phyloP scores from a whole-genome alignment of 2,329 filamentous ascomycete genomes.

The Claviceps sorghi region DNA sequence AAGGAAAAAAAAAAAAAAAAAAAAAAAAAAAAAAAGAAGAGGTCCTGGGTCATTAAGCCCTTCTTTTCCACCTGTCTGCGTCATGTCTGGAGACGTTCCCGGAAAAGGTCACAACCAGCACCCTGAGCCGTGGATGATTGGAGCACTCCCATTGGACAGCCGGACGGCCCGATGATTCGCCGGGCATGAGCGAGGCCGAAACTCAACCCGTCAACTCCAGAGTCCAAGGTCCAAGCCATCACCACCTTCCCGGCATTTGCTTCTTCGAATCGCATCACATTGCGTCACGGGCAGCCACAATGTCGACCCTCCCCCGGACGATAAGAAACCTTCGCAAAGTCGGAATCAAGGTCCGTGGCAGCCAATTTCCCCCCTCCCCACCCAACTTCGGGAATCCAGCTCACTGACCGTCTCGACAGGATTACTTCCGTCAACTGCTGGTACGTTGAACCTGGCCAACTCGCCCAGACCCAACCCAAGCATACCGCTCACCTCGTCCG shows the following conservation, averaged over 20 bases:
- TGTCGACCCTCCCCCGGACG: conserved; percentile 86
- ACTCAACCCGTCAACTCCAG: neutral
- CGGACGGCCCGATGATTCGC: conserved; percentile 17
- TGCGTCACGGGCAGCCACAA: conserved; percentile 31
- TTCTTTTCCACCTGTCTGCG: neutral
- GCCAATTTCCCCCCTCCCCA: neutral
- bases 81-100: neutral
- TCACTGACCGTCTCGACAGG: conserved; percentile 33
- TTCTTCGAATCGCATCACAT: conserved; percentile 1
- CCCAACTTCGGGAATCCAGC: neutral
- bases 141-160: neutral
- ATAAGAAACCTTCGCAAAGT: conserved; percentile 75
- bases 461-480: conserved; percentile 6
- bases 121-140: neutral
- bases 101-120: neutral
- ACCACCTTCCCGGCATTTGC: conserved; percentile 6
- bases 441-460: conserved; percentile 39
- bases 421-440: conserved; percentile 84
- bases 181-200: conserved; percentile 8
- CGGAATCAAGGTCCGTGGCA: conserved; percentile 61
- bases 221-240: neutral
- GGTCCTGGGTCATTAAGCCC: neutral
- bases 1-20: neutral
- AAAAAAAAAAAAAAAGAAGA: neutral
- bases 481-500: neutral